Evolutionary conservation across 2,329 filamentous ascomycete species (phyloP), one percentile per base, ranked within the genome.

Genomic region (Xylaria sp.): DNA sequence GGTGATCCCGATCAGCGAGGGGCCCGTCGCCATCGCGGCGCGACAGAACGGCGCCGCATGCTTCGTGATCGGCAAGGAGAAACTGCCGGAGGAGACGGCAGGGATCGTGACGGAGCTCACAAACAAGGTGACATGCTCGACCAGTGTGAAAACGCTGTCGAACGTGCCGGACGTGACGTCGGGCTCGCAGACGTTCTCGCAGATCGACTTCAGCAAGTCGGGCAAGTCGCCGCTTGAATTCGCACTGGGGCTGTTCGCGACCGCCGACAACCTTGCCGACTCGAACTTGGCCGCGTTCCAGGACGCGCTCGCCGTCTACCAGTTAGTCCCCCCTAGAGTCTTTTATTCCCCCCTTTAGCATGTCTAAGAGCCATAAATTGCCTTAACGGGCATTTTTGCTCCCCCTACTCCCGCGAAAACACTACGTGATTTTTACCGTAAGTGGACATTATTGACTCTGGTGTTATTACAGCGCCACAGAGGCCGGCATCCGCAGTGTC

Each of bases 131-230:
- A 86, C 82, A 43, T 87, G 85, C 78, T 76, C 79, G 70, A 67
- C 69, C 19, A 72, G 74, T 15, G 68, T 67, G 19, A 85, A 74
- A 4, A 87, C 85, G 5, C 74, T 87, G 59, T 74, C 76, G 11
- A 77, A 76, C 55, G 83, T 87, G 3, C 85, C 85, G 4, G 85
- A 88, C 67, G 84, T 87, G 4, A 80, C 78, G 3, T 81, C 82
- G 2, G 83, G 81, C 63, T 71, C 70, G 59, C 74, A 80, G 7
- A 77, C 77, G 17, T 87, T 85, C 74, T 85, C 82, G 4, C 69
- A 73, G 48, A 78, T 88, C 76, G 82, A 87, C 80, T 88, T 87
- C 73, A 78, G 78, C 68, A 70, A 77, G 55, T 83, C 83, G 10
- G 68, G 68, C 11, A 76, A 79, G 55, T 77, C 79, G 0, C 80